Conservation (phyloP, 768 basidiomycete species). For the Phaeotremella fagi region DNA sequence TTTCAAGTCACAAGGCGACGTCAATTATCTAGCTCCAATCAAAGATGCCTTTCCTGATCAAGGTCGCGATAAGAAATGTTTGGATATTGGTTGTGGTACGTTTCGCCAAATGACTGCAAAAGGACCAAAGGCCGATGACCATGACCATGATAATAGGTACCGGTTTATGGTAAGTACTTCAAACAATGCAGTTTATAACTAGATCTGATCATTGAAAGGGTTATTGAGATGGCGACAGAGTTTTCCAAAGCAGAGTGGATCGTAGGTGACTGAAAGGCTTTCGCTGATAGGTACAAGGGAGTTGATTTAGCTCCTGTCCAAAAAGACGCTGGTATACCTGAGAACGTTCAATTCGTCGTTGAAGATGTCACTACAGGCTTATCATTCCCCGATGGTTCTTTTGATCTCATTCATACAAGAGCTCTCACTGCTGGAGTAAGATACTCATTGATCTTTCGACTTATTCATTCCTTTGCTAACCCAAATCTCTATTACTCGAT, state of each 20-base stretch:
- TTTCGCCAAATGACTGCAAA: not conserved
- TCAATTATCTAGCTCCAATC: constrained; percentile 19
- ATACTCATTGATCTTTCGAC: not conserved
- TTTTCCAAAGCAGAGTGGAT: constrained; percentile 6
- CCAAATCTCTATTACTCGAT: too few species aligned
- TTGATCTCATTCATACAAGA: constrained; percentile 19
- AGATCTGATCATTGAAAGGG: too few species aligned
- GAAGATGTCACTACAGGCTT: constrained; percentile 13
- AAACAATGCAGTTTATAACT: not conserved
- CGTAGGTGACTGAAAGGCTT: not conserved
- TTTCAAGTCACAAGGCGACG: constrained; percentile 4
- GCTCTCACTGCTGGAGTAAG: constrained; percentile 17
- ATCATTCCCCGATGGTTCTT: constrained; percentile 14
- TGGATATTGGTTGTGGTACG: constrained; percentile 25
- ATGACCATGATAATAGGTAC: constrained; percentile 5
- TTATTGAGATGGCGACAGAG: constrained; percentile 23
- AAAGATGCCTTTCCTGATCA: not conserved
- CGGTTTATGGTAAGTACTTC: constrained; percentile 14
- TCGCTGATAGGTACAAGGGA: too few species aligned
- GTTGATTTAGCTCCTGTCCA: constrained; percentile 16
- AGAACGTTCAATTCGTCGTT: constrained; percentile 11
- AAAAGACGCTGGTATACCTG: constrained; percentile 7
- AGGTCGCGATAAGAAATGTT: not conserved
- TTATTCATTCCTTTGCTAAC: not conserved
- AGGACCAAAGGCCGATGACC: not conserved